Evolutionary conservation across 1,139 yeast species (phyloP).

Genomic region (Hansenula lynferdii): DNA sequence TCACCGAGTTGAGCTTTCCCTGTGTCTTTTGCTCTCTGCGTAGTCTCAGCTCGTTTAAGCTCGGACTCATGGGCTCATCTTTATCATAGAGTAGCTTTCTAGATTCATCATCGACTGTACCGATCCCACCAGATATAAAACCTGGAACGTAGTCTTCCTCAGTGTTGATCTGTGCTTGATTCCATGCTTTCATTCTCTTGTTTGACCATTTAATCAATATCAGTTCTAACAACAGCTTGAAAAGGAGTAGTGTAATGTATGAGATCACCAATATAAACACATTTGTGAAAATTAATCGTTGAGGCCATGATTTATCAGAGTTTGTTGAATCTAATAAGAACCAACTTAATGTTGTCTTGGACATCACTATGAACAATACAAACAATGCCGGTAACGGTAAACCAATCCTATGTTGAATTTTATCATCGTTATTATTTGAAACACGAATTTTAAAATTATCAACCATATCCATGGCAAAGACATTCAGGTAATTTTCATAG

Average conservation of each 20-base stretch:
- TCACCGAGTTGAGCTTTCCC: conserved; percentile 44
- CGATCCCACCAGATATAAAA: conserved; percentile 31
- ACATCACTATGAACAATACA: conserved; percentile 72
- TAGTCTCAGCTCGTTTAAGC: conserved; percentile 19
- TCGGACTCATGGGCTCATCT: conserved; percentile 17
- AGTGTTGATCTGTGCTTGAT: conserved; percentile 5
- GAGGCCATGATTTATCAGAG: no score
- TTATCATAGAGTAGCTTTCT: conserved; percentile 28
- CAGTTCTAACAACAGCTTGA: conserved; percentile 25
- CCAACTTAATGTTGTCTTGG: conserved; percentile 41
- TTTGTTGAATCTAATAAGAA: conserved; percentile 12
- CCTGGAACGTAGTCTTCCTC: conserved; percentile 30
- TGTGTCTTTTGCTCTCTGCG: conserved; percentile 21
- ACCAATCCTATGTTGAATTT: conserved; percentile 66
- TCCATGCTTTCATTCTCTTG: conserved; percentile 8
- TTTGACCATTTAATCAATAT: conserved; percentile 25
- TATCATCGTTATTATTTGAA: conserved; percentile 38
- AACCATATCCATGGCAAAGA: conserved; percentile 56
- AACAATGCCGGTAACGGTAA: conserved; percentile 73
- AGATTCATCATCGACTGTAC: conserved; percentile 32
- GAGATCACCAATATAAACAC: conserved; percentile 16
- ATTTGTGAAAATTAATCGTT: conserved; percentile 12
- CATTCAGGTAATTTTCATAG: conserved; percentile 61
- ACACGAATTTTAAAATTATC: conserved; percentile 34
- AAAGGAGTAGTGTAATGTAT: conserved; percentile 21